phyloP scores from a whole-genome alignment of 108 stramenopile genomes.

The Stephanodiscus minutulus region DNA sequence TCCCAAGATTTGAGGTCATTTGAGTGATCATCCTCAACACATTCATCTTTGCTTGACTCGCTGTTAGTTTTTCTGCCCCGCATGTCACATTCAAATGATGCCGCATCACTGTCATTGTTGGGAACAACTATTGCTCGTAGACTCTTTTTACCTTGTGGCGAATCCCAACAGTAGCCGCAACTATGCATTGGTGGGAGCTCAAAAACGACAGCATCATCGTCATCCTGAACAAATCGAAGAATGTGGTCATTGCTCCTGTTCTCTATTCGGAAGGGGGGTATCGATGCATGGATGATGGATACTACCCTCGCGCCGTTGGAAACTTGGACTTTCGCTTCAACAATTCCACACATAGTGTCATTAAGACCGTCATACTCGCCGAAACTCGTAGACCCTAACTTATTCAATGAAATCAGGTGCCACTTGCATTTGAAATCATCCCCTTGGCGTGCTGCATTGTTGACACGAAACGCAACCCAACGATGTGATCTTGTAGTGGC shows the following conservation, averaged over 20 bases:
- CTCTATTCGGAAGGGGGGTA: conserved; percentile 45
- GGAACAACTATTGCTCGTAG: conserved; percentile 29
- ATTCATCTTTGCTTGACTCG: conserved; percentile 4
- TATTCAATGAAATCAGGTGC: conserved; percentile 37
- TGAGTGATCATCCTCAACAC: not conserved
- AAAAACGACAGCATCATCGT: conserved; percentile 44
- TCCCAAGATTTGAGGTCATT: not conserved
- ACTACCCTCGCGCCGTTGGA: conserved; percentile 20
- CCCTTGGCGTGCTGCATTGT: conserved; percentile 16
- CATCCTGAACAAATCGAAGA: conserved; percentile 46
- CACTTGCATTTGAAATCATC: conserved; percentile 26
- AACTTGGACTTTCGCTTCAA: conserved; percentile 31
- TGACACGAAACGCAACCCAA: conserved; percentile 38
- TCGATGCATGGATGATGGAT: conserved; percentile 22
- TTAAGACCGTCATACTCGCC: conserved; percentile 40
- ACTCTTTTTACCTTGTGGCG: conserved; percentile 28
- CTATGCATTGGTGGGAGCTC: conserved; percentile 50
- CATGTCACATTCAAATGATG: not conserved
- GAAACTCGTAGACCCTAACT: conserved; percentile 19
- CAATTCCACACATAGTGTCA: conserved; percentile 40
- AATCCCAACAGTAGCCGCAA: conserved; percentile 50
- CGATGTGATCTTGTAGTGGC: not conserved
- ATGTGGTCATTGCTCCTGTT: conserved; percentile 36
- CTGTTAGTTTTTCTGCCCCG: not conserved
- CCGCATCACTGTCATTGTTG: not conserved